These are phyloP conservation scores for Monosporascus sp. DNA, from an alignment of 2,329 filamentous ascomycete species.

Conservation along the genomic window DNA sequence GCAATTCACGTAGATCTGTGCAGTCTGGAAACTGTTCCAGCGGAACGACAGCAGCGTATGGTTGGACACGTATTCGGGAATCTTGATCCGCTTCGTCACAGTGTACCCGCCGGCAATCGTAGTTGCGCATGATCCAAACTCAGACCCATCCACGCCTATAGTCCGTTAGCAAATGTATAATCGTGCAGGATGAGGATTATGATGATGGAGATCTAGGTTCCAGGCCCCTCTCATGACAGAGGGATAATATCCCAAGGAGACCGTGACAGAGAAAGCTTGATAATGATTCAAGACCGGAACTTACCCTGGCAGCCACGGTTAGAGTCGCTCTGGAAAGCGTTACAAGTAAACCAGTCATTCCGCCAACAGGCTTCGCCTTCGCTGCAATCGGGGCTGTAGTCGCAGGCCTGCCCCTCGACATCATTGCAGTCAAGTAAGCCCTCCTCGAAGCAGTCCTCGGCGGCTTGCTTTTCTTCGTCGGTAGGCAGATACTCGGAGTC, in stretches of 20 bases:
- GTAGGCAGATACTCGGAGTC: slow-evolving; percentile 42
- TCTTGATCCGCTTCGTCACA: slow-evolving; percentile 45
- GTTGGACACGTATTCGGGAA: slow-evolving; percentile 41
- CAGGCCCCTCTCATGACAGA: too few species aligned
- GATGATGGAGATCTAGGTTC: too few species aligned
- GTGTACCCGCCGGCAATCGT: slow-evolving; percentile 49
- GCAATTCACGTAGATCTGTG: slow-evolving; percentile 47
- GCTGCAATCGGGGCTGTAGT: slow-evolving; percentile 41
- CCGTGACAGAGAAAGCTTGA: too few species aligned
- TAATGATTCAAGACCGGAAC: neutral
- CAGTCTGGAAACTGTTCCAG: slow-evolving; percentile 51
- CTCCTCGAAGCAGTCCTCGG: slow-evolving; percentile 45
- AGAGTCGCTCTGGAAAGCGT: slow-evolving; percentile 32
- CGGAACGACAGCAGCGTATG: slow-evolving; percentile 48
- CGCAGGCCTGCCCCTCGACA: slow-evolving; percentile 43
- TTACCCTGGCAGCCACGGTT: slow-evolving; percentile 33
- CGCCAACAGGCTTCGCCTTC: slow-evolving; percentile 37
- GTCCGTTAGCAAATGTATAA: neutral
- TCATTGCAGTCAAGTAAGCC: slow-evolving; percentile 44
- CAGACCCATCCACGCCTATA: slow-evolving; percentile 37
- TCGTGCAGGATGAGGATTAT: too few species aligned
- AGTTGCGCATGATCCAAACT: slow-evolving; percentile 41
- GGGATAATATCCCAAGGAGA: too few species aligned
- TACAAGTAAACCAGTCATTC: slow-evolving; percentile 52
- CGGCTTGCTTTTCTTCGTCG: slow-evolving; percentile 44